Evolutionary conservation across 768 basidiomycete genomes (phyloP).

Genomic region (Hydnum rufescens): DNA sequence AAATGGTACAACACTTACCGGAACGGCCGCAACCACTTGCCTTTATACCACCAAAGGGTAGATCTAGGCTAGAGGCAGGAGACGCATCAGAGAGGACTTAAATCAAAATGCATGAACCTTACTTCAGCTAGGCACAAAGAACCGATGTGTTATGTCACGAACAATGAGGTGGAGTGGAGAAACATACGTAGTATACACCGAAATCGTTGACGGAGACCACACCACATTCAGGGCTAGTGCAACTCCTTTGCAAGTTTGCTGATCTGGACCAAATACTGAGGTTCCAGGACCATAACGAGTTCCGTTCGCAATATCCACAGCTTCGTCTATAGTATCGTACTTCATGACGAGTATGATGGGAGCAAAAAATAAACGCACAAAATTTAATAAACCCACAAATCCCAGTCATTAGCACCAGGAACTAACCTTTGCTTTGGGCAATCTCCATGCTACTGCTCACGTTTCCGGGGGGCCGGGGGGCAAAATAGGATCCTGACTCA

Average conservation of each 20-base stretch:
- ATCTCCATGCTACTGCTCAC: conserved; percentile 53
- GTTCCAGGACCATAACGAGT: conserved; percentile 84
- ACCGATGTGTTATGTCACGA: conserved; percentile 7
- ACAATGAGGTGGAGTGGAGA: conserved; percentile 3
- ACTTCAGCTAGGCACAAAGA: conserved; percentile 37
- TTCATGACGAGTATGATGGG: conserved; percentile 76
- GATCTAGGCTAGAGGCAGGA: conserved; percentile 40
- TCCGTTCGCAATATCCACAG: conserved; percentile 70
- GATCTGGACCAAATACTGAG: conserved; percentile 81
- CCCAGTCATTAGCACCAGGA: too few species aligned
- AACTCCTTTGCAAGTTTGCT: conserved; percentile 55
- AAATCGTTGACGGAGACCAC: conserved; percentile 98
- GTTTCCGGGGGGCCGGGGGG: conserved; percentile 69
- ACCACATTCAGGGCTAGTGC: conserved; percentile 71
- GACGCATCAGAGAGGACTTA: not conserved
- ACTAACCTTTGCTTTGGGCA: conserved; percentile 60
- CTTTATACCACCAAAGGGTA: conserved; percentile 91
- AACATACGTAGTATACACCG: conserved; percentile 66
- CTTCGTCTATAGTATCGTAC: conserved; percentile 70
- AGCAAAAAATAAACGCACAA: conserved; percentile 50
- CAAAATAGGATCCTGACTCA: conserved; percentile 61
- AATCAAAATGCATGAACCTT: conserved; percentile 1
- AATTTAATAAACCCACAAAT: not conserved
- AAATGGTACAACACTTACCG: conserved; percentile 33
- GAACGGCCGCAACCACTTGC: conserved; percentile 86